These are phyloP conservation scores for Colletotrichum noveboracense DNA, from an alignment of 2,329 filamentous ascomycete species.

Conservation along the genomic window DNA sequence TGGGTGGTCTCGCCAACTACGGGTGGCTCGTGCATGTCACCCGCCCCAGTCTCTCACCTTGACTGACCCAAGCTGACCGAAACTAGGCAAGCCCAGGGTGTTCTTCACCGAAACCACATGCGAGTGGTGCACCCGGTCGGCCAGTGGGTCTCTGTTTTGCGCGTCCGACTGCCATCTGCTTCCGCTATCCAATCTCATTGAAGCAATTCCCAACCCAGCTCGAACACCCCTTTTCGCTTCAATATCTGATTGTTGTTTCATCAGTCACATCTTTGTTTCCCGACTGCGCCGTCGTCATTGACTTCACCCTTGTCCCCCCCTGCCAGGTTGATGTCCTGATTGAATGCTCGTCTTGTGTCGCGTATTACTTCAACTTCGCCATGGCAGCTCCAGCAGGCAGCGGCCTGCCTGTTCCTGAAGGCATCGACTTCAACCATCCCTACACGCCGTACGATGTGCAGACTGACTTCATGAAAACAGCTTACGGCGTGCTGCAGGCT, in stretches of 20 bases:
- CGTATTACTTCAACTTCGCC: background rate
- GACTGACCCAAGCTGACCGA: background rate
- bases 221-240: background rate
- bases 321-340: background rate
- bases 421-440: slow-evolving; percentile 81
- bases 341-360: background rate
- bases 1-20: background rate
- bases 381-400: slow-evolving; percentile 9
- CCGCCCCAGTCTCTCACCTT: background rate
- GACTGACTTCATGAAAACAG: slow-evolving; percentile 82
- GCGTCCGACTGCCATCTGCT: background rate
- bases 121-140: background rate
- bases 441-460: slow-evolving; percentile 90
- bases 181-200: background rate
- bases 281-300: background rate
- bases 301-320: background rate
- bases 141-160: background rate
- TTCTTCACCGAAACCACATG: background rate
- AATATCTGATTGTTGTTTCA: background rate
- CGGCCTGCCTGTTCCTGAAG: slow-evolving; percentile 24
- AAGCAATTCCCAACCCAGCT: background rate
- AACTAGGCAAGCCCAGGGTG: background rate
- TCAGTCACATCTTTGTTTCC: background rate
- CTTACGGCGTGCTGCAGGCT: slow-evolving; percentile 77
- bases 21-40: background rate